Evolutionary conservation across 1,284 basidiomycete genomes (phyloP), one percentile per base, ranked within the genome.

Genomic region (Rhodotorula sp.): DNA sequence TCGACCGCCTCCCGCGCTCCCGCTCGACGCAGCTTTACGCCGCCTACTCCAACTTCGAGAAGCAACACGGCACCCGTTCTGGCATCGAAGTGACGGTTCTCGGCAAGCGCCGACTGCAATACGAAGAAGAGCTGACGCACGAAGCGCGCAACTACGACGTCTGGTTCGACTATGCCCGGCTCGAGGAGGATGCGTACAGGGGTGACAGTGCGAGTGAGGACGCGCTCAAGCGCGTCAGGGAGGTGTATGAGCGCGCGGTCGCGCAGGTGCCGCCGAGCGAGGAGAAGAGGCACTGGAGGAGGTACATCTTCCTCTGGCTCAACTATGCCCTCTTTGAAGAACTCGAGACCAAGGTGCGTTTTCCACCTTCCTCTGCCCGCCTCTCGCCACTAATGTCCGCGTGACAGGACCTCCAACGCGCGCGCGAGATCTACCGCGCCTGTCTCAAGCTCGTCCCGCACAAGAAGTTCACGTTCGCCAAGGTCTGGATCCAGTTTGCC

Each of bases 291-390:
- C 90, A 91, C 82, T 97, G 94, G 94, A 84, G 96, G 78, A 83
- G 96, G 73, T 99, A 99, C 80, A 94, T 99, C 73, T 97, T 96
- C 84, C 49, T 73, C 34, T 74, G 73, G 73, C 52, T 76, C 51
- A 88, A 94, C 79, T 99, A 99, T 81, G 94, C 96, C 0, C 82
- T 97, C 39, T 99, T 99, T 76, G 96, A 99, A 81, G 96, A 99
- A 82, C 89, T 94, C 56, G 95, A 98, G 73, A 90, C 89, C 0
- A 91, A 91, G 85, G 91, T 90, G 73, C 54, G 80, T 71, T 54
- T 22, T 15, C 24, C 57, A n/a, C 52, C 67, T 44, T 77, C 46
- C 20, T 44, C 34, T 46, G 4, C 17, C 52, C 19, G 48, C n/a
- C 24, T 27, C 34, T 34, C 44, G 49, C 19, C 29, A 46, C 27